Base-by-base conservation (phyloP, 306 rosid species). In the Lathyrus tuberosus region DNA sequence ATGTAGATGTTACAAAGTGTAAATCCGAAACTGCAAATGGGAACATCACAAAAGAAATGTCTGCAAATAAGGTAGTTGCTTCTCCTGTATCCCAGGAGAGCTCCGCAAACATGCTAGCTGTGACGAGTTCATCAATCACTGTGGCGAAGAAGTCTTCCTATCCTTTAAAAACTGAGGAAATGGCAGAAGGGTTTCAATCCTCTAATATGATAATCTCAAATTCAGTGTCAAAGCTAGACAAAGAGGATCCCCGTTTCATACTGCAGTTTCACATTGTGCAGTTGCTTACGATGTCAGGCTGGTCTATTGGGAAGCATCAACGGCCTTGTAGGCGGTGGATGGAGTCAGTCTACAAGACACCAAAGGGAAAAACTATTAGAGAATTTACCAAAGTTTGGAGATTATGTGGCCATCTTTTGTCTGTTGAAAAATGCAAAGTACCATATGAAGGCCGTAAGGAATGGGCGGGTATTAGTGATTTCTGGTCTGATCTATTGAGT, bases 81-180 rank as follows among this genome's bases (percentile, higher is more conserved):
- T 88, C 99, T 62, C 95, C 97, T 68, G 89, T 80, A 83, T 89
- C 96, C 75, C 96, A 86, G 78, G 99, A 89, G 82, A 87, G 97
- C 79, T 87, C 84, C 70, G 91, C 86, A 46, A 86, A 86, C 76
- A 83, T 83, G 86, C 86, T 91, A 69, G 81, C 79, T 65, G 84
- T 75, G 71, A 69, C 91, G 28, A 81, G 79, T 78, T 84, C 90
- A 17, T 72, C 83, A 67, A 70, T 56, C 41, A 76, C 82, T 53
- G 74, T 74, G 46, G 72, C 57, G 28, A 86, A 82, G 82, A 77
- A 75, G 70, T 83, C 71, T 37, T 87, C 58, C 73, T 83, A 84
- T 85, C 85, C 87, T 72, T 66, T 75, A 53, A 80, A 52, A 59
- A 79, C 80, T 14, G 86, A 84, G 78, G 92, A 75, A 87, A 78